These are phyloP conservation scores for Blastobotrys chiropterorum DNA, from an alignment of 805 yeast species.

Conservation along the genomic window DNA sequence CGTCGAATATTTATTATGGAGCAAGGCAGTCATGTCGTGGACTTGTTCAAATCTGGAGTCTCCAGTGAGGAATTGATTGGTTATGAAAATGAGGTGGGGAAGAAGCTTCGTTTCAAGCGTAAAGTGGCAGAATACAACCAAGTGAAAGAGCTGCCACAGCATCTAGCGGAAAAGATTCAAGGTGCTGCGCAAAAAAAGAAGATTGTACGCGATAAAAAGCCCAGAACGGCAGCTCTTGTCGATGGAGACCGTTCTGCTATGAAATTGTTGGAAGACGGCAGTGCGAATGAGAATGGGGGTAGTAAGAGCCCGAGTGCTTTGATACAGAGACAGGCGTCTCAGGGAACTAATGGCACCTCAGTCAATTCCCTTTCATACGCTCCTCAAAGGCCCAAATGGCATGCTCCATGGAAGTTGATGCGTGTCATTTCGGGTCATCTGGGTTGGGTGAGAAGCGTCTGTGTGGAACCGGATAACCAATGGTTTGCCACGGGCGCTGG, in stretches of 20 bases:
- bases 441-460: constrained; percentile 86
- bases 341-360: background rate
- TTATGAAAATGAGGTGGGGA: background rate
- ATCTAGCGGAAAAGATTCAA: constrained; percentile 20
- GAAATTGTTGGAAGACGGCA: background rate
- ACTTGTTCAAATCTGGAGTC: background rate
- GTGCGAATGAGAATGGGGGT: background rate
- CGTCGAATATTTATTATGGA: too few relatives aligned
- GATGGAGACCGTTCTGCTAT: background rate
- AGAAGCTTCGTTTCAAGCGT: constrained; percentile 6
- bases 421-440: constrained; percentile 80
- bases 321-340: background rate
- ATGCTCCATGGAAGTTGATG: constrained; percentile 64
- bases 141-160: constrained; percentile 23
- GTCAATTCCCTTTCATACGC: constrained; percentile 1
- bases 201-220: background rate
- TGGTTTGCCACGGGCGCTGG: constrained; percentile 92
- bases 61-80: background rate
- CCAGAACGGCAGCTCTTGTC: background rate
- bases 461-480: constrained; percentile 78
- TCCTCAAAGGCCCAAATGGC: constrained; percentile 34
- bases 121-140: constrained; percentile 18
- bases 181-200: background rate
- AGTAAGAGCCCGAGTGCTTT: background rate
- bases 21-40: background rate